Evolutionary conservation across 169 alveolate genomes (phyloP).

Genomic region (Cryptosporidium andersoni): DNA sequence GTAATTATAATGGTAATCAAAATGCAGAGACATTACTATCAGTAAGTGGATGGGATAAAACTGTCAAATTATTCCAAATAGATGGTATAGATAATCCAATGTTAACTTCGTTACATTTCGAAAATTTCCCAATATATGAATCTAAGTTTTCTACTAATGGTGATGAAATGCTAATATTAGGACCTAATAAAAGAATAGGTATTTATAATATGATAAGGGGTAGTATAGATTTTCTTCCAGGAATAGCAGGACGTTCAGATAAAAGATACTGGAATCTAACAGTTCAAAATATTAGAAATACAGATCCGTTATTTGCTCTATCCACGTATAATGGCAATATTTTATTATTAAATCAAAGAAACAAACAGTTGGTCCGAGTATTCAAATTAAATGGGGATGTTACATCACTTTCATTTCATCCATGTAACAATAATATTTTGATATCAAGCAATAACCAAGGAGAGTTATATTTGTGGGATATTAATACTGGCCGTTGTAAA

Average conservation of each 20-base stretch:
- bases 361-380: conserved; percentile 58
- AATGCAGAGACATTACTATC: conserved; percentile 16
- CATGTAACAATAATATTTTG: conserved; percentile 14
- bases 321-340: conserved; percentile 50
- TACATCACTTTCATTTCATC: conserved; percentile 50
- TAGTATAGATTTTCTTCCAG: conserved; percentile 51
- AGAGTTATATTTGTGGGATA: conserved; percentile 58
- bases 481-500: conserved; percentile 65
- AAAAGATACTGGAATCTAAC: conserved; percentile 61
- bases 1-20: conserved; percentile 10
- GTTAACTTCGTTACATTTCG: conserved; percentile 54
- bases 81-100: conserved; percentile 52
- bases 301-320: conserved; percentile 26
- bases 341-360: conserved; percentile 30
- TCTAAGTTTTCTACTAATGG: conserved; percentile 33
- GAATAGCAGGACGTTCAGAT: conserved; percentile 59
- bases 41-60: conserved; percentile 70
- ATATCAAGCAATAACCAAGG: conserved; percentile 46
- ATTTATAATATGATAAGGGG: conserved; percentile 47
- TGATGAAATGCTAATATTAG: conserved; percentile 45
- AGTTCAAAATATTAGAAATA: conserved; percentile 28
- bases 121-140: conserved; percentile 58
- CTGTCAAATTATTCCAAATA: conserved; percentile 31
- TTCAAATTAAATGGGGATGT: conserved; percentile 59
- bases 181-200: conserved; percentile 55